phyloP scores from a whole-genome alignment of 768 basidiomycete genomes.

The Mycena vulgaris region DNA sequence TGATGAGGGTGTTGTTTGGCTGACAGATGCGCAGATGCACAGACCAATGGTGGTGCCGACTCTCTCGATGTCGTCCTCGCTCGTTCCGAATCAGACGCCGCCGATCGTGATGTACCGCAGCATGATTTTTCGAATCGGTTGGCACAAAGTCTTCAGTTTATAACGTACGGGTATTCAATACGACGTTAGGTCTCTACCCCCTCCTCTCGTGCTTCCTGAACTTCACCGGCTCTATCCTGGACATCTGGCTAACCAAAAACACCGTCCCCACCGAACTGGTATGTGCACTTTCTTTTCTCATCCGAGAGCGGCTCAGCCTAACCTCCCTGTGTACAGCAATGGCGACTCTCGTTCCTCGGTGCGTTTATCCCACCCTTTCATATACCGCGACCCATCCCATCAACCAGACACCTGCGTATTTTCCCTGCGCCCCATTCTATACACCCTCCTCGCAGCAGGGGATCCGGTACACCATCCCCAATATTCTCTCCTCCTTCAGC shows the following conservation, averaged over 20 bases:
- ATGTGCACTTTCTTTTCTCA: slow-evolving; percentile 4
- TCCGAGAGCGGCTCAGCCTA: not conserved
- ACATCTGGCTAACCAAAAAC: slow-evolving; percentile 12
- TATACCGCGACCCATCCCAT: not conserved
- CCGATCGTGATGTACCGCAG: too few species aligned
- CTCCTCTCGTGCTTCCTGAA: slow-evolving; percentile 19
- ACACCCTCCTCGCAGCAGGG: slow-evolving; percentile 6
- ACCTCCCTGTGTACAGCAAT: slow-evolving; percentile 7
- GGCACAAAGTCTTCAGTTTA: too few species aligned
- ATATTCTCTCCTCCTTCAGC: not conserved
- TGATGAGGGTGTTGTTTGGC: too few species aligned
- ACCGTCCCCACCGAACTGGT: slow-evolving; percentile 14
- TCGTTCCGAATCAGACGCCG: too few species aligned
- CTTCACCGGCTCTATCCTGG: slow-evolving; percentile 13
- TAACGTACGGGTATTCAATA: slow-evolving; percentile 7
- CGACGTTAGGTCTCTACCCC: slow-evolving; percentile 11
- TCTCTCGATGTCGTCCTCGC: too few species aligned
- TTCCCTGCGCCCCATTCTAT: slow-evolving; percentile 11
- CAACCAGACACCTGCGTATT: slow-evolving; percentile 15
- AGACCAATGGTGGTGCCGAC: too few species aligned
- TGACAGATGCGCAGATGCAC: too few species aligned
- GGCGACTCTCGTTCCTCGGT: slow-evolving; percentile 18
- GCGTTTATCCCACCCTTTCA: not conserved
- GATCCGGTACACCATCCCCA: slow-evolving; percentile 17
- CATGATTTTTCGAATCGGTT: too few species aligned